A percentile compares a stretch with the other conserved stretches of the same genome.
phyloP scores from a whole-genome alignment of 441 rosid genomes.

The Populus hybrid region DNA sequence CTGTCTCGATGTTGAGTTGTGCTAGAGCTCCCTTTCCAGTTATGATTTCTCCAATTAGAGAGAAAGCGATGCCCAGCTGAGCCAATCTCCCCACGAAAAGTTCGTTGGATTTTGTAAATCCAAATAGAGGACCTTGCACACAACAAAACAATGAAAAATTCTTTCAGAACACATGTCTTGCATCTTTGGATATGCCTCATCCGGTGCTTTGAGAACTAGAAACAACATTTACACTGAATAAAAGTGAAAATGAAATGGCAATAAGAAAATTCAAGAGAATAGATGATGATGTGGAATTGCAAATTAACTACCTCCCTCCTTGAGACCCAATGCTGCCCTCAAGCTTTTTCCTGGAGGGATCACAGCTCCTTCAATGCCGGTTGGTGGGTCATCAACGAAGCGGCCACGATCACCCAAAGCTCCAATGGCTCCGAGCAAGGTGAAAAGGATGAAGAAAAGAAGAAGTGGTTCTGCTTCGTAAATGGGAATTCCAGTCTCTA shows the following conservation, averaged over 20 bases:
- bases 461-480: conserved; percentile 97
- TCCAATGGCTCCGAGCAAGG: conserved; percentile 92
- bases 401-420: conserved; percentile 87
- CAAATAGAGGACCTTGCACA: conserved; percentile 76
- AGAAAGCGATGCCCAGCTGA: conserved; percentile 88
- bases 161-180: background rate
- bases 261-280: no score
- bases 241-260: background rate
- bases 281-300: no score
- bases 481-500: conserved; percentile 89
- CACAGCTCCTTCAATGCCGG: conserved; percentile 71
- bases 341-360: conserved; percentile 77
- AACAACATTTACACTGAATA: background rate
- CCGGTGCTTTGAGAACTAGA: background rate
- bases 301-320: conserved; percentile 64
- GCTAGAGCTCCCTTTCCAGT: conserved; percentile 96
- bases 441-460: conserved; percentile 89
- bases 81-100: conserved; percentile 92
- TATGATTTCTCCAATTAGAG: conserved; percentile 87
- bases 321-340: conserved; percentile 67
- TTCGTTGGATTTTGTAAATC: conserved; percentile 89
- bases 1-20: conserved; percentile 92
- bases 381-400: conserved; percentile 72
- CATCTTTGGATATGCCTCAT: background rate
- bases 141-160: background rate